These are phyloP conservation scores for Intubia oerlemansii DNA, from an alignment of 2,329 filamentous ascomycete genomes.

Conservation along the genomic window DNA sequence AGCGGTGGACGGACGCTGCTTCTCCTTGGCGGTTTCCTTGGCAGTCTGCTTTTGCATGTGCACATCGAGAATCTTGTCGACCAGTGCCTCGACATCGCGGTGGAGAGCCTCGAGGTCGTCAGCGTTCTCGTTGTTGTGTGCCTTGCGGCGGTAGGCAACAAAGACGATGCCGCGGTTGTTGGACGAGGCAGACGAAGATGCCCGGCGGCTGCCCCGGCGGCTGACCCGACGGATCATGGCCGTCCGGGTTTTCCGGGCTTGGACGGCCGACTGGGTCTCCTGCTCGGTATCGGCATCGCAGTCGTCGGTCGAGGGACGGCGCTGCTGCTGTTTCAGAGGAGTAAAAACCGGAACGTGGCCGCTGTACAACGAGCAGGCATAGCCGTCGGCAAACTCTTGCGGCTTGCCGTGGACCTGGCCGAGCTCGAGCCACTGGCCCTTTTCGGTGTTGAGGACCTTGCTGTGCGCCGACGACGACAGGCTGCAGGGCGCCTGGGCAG, in stretches of 20 bases:
- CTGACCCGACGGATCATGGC: not conserved
- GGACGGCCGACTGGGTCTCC: no score
- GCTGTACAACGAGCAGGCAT: slow-evolving; percentile 30
- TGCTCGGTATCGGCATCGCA: slow-evolving; percentile 10
- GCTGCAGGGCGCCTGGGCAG: slow-evolving; percentile 27
- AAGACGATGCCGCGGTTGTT: slow-evolving; percentile 33
- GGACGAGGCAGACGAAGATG: not conserved
- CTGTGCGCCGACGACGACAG: slow-evolving; percentile 27
- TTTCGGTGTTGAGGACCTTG: slow-evolving; percentile 24
- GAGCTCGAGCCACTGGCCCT: slow-evolving; percentile 33
- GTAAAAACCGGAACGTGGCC: slow-evolving; percentile 11
- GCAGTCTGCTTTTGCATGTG: slow-evolving; percentile 15
- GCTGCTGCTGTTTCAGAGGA: slow-evolving; percentile 3
- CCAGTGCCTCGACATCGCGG: slow-evolving; percentile 27
- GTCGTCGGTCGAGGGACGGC: slow-evolving; percentile 5
- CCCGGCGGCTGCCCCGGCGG: not conserved
- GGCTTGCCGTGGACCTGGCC: slow-evolving; percentile 18
- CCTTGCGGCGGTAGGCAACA: slow-evolving; percentile 29
- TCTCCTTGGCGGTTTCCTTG: no score
- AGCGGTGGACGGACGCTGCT: no score
- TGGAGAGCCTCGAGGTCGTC: slow-evolving; percentile 25
- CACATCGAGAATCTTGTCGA: slow-evolving; percentile 29
- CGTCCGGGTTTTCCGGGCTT: not conserved
- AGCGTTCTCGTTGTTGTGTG: slow-evolving; percentile 11
- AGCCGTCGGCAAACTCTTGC: slow-evolving; percentile 28